Conservation (phyloP, 2,329 filamentous ascomycete species). For the Botrytis fragariae region DNA sequence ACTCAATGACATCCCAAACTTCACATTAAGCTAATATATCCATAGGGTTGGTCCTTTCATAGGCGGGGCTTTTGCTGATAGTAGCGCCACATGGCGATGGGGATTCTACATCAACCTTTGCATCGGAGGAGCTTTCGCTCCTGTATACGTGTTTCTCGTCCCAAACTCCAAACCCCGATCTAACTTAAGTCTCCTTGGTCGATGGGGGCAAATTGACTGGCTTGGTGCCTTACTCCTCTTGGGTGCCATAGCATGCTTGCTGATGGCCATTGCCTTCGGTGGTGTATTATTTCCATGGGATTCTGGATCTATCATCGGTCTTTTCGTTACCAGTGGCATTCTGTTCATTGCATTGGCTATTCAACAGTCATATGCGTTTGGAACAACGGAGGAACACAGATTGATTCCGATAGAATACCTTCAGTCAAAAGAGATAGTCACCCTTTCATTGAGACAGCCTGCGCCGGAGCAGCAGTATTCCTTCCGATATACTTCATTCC, state of each 20-base stretch:
- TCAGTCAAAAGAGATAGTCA: slow-evolving; percentile 40
- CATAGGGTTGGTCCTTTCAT: slow-evolving; percentile 6
- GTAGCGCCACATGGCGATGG: slow-evolving; percentile 46
- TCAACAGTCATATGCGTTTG: slow-evolving; percentile 33
- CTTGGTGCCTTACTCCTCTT: slow-evolving; percentile 36
- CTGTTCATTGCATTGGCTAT: slow-evolving; percentile 30
- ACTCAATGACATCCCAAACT: background rate
- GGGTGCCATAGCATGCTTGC: slow-evolving; percentile 36
- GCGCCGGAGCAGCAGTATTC: slow-evolving; percentile 40
- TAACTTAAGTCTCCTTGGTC: slow-evolving; percentile 27
- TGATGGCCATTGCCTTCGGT: slow-evolving; percentile 40
- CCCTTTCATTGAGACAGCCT: slow-evolving; percentile 39
- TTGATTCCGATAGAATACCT: slow-evolving; percentile 38
- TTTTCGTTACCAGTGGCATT: slow-evolving; percentile 47
- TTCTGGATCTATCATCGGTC: slow-evolving; percentile 31
- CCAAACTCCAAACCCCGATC: slow-evolving; percentile 40
- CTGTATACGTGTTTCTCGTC: slow-evolving; percentile 46
- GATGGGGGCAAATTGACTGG: slow-evolving; percentile 33
- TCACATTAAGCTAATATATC: background rate
- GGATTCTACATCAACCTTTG: slow-evolving; percentile 57
- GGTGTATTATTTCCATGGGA: slow-evolving; percentile 37
- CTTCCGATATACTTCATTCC: slow-evolving; percentile 44
- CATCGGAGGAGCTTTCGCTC: slow-evolving; percentile 42
- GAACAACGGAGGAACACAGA: slow-evolving; percentile 30
- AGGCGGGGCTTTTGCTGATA: slow-evolving; percentile 44